A percentile compares a stretch with the other conserved stretches of the same genome.
Evolutionary conservation across 345 rosid species (phyloP).

Genomic region (Citrus unshiu): DNA sequence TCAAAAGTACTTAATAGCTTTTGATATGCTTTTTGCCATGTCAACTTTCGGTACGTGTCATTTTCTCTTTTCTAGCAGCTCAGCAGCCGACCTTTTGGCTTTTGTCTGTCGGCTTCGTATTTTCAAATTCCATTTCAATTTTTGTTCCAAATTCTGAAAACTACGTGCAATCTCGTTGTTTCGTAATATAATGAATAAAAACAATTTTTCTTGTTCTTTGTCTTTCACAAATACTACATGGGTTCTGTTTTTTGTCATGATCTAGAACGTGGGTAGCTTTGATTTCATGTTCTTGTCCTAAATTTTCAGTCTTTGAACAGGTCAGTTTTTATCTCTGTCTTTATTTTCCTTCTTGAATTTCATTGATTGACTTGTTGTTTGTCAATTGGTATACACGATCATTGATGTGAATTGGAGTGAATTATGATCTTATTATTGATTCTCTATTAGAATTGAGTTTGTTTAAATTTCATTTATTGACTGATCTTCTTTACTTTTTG

Average conservation of each 20-base stretch:
- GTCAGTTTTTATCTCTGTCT: constrained; percentile 9
- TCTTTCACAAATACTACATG: background rate
- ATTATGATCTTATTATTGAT: background rate
- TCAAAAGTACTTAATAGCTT: background rate
- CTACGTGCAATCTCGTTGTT: constrained; percentile 40
- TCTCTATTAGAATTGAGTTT: background rate
- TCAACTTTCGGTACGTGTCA: constrained; percentile 35
- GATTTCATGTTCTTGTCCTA: constrained; percentile 13
- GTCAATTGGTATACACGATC: background rate
- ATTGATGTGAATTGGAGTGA: background rate
- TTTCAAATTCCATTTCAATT: background rate
- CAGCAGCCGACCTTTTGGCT: constrained; percentile 53
- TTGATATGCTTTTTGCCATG: background rate
- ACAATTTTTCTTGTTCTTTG: background rate
- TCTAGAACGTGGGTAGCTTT: constrained; percentile 16
- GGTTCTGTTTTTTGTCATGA: constrained; percentile 16
- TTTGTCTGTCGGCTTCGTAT: constrained; percentile 41
- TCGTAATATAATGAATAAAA: background rate
- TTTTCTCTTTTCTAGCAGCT: constrained; percentile 17
- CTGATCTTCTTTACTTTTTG: background rate
- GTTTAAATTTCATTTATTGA: background rate
- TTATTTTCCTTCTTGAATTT: background rate
- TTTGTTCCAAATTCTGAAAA: constrained; percentile 15
- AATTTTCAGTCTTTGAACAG: constrained; percentile 17
- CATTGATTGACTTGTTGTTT: background rate